Conservation (phyloP, 768 basidiomycete genomes). For the Mrakia gelida region DNA sequence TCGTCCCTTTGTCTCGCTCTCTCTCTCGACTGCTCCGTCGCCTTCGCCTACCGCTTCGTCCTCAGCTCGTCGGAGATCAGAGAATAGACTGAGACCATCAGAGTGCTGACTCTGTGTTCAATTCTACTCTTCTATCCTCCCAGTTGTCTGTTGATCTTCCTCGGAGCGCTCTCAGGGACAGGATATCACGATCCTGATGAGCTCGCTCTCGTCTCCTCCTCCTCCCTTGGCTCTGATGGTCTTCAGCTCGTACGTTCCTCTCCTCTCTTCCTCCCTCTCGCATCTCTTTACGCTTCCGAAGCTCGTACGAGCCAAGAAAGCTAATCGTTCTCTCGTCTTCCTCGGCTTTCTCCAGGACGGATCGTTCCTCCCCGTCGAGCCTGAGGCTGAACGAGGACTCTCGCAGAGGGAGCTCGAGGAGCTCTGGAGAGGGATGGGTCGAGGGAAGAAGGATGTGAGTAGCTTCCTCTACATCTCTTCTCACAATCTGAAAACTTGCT, state of each 20-base stretch:
- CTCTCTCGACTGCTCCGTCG: neutral
- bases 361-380: neutral
- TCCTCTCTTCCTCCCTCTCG: neutral
- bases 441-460: slow-evolving; percentile 7
- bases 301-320: neutral
- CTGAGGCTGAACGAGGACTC: neutral
- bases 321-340: neutral
- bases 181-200: neutral
- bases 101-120: neutral
- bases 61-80: too few relatives aligned
- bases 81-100: neutral
- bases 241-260: neutral
- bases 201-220: neutral
- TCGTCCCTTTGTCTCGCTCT: neutral
- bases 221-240: neutral
- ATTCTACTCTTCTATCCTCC: neutral
- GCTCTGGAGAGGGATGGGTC: neutral
- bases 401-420: slow-evolving; percentile 14
- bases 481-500: neutral
- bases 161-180: neutral
- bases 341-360: neutral
- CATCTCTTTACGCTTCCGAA: neutral
- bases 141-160: neutral
- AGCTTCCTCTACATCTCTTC: neutral
- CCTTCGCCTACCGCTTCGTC: neutral